Base-by-base conservation (phyloP, 495 filamentous ascomycete species). In the Hypoxylon fragiforme region DNA sequence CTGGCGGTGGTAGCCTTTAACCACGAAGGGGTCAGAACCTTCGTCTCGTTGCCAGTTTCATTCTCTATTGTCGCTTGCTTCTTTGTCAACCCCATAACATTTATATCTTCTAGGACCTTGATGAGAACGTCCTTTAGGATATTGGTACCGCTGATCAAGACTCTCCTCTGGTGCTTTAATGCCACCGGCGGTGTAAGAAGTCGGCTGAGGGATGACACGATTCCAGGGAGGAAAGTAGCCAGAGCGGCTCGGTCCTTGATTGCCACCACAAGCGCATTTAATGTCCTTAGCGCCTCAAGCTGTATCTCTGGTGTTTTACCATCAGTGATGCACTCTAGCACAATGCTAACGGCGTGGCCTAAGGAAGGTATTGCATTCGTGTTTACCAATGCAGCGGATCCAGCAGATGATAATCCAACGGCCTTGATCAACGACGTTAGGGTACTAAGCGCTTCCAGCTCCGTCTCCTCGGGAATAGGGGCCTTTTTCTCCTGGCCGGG, bases 211-310 rank as follows among this genome's bases (percentile, higher is more conserved):
- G 84, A 80, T 6, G 92, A 96, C 1, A 96, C 84, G 2, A 91
- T 90, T 6, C 95, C 89, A 6, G 94, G 94, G 60, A 97, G 81
- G 57, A 97, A 91, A 40, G 81, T 89, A 2, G 87, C 87, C 39
- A 95, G 76, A 3, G 89, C 81, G 7, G 88, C 77, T 39, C 78
- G 78, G 64, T 94, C 88, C 49, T 72, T 79, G 13, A 95, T 77
- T 15, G 81, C 80, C 11, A 63, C 54, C 50, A 85, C 80, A 22
- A 95, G 73, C 5, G 77, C 75, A 9, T 84, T 63, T n/a, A 95
- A 67, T 15, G 89, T 81, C 9, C 71, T 64, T 3, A 89, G 71
- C 4, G 89, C 89, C 43, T 85, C 75, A 1, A 87, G 53, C 57
- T 90, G 90, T 3, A 91, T 70, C 24, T 81, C 75, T 41, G 79